Percentiles rank a stretch among this genome's conserved stretches.
phyloP scores from a whole-genome alignment of 2,329 filamentous ascomycete species.

The Pseudocercospora eumusae region DNA sequence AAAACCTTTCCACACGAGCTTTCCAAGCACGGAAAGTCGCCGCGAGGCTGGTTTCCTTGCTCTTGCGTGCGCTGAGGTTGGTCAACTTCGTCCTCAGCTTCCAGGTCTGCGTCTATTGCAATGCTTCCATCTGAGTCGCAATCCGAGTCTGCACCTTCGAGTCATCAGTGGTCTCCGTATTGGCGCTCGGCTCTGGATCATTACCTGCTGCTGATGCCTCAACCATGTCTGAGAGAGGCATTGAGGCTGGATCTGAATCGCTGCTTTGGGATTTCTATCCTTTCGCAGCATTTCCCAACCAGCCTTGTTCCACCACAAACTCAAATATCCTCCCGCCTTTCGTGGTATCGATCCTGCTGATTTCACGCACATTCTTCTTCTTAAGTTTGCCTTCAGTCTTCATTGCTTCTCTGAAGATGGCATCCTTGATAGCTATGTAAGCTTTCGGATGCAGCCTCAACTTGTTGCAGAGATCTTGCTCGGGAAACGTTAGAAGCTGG shows the following conservation, averaged over 20 bases:
- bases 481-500: constrained; percentile 81
- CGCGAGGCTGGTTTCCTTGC: not conserved
- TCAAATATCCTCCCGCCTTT: constrained; percentile 89
- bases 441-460: constrained; percentile 89
- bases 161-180: not conserved
- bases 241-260: not conserved
- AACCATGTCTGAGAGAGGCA: not conserved
- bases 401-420: constrained; percentile 84
- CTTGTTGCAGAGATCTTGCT: constrained; percentile 81
- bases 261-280: constrained; percentile 6
- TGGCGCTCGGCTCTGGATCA: not conserved
- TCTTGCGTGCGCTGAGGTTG: not conserved
- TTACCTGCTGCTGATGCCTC: not conserved
- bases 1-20: not conserved
- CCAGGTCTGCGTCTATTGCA: not conserved
- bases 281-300: constrained; percentile 70
- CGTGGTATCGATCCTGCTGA: constrained; percentile 78
- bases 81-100: not conserved
- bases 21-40: not conserved
- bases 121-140: not conserved
- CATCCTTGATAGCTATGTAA: constrained; percentile 91
- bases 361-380: constrained; percentile 88
- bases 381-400: constrained; percentile 85
- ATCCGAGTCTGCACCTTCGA: not conserved
- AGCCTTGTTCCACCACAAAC: constrained; percentile 89